phyloP scores from a whole-genome alignment of 805 yeast genomes.

The Ogataea salicorniae region DNA sequence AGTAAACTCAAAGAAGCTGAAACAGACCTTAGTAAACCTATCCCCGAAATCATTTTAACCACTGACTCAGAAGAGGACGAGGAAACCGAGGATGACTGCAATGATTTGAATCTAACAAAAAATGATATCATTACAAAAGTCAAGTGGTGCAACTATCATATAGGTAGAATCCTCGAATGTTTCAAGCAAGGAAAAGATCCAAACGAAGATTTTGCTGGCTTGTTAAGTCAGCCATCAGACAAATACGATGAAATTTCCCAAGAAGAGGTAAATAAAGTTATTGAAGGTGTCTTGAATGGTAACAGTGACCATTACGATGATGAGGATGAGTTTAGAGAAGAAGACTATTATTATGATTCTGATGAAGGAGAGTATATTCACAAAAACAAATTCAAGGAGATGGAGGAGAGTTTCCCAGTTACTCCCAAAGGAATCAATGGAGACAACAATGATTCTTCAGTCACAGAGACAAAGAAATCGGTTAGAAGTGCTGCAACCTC shows the following conservation, averaged over 20 bases:
- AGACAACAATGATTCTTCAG: background rate
- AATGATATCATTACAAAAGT: constrained; percentile 13
- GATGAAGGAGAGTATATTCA: constrained; percentile 19
- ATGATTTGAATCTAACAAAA: constrained; percentile 3
- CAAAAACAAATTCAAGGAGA: constrained; percentile 6
- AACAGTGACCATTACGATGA: constrained; percentile 1
- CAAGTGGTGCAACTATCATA: constrained; percentile 21
- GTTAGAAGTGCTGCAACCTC: background rate
- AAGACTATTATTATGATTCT: constrained; percentile 18
- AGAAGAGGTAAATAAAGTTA: constrained; percentile 16
- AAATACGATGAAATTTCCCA: constrained; percentile 14
- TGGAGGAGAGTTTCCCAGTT: constrained; percentile 9
- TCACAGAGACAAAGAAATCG: background rate
- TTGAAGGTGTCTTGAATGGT: constrained; percentile 12
- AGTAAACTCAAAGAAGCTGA: constrained; percentile 6
- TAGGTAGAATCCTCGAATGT: constrained; percentile 12
- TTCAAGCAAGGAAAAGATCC: constrained; percentile 21
- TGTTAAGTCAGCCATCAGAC: constrained; percentile 11
- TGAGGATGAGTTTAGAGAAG: constrained; percentile 13
- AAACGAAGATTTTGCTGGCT: constrained; percentile 17
- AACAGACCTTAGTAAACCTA: constrained; percentile 3
- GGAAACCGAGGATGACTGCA: background rate
- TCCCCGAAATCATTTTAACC: background rate
- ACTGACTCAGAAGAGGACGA: background rate
- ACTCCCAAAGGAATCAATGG: constrained; percentile 4